Conservation (phyloP, 2,329 filamentous ascomycete genomes). For the Corynespora cassiicola region DNA sequence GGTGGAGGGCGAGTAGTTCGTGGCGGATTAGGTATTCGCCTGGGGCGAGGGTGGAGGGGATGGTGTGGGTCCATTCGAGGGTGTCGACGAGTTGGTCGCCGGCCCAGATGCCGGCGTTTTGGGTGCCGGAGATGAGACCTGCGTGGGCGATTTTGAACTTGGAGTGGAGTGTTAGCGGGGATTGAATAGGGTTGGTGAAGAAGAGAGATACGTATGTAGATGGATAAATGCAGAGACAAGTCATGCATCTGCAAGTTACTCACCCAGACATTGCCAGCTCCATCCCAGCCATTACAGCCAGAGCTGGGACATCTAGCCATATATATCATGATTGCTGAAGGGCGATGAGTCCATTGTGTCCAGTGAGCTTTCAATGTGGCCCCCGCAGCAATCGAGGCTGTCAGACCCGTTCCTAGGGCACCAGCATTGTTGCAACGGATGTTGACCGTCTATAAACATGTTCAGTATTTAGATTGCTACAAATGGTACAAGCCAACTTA, state of each 20-base stretch:
- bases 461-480: slow-evolving; percentile 5
- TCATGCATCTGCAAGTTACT: too few relatives aligned
- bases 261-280: slow-evolving; percentile 57
- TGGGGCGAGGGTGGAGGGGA: slow-evolving; percentile 55
- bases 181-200: background rate
- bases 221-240: too few relatives aligned
- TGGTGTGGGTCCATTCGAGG: slow-evolving; percentile 58
- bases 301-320: slow-evolving; percentile 55
- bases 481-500: slow-evolving; percentile 10
- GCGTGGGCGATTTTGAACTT: slow-evolving; percentile 64
- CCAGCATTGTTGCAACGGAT: slow-evolving; percentile 42
- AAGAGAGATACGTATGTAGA: too few relatives aligned
- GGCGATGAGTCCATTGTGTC: slow-evolving; percentile 64
- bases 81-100: slow-evolving; percentile 54
- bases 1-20: slow-evolving; percentile 64
- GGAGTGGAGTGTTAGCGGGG: background rate
- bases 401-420: slow-evolving; percentile 38
- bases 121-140: slow-evolving; percentile 54
- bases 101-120: slow-evolving; percentile 57
- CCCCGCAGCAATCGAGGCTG: slow-evolving; percentile 57
- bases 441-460: slow-evolving; percentile 25
- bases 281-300: slow-evolving; percentile 57
- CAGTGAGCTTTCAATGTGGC: slow-evolving; percentile 58
- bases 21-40: slow-evolving; percentile 65
- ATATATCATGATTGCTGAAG: slow-evolving; percentile 64